phyloP scores from a whole-genome alignment of 2,329 filamentous ascomycete species.

The Arthrobotrys musiformis region DNA sequence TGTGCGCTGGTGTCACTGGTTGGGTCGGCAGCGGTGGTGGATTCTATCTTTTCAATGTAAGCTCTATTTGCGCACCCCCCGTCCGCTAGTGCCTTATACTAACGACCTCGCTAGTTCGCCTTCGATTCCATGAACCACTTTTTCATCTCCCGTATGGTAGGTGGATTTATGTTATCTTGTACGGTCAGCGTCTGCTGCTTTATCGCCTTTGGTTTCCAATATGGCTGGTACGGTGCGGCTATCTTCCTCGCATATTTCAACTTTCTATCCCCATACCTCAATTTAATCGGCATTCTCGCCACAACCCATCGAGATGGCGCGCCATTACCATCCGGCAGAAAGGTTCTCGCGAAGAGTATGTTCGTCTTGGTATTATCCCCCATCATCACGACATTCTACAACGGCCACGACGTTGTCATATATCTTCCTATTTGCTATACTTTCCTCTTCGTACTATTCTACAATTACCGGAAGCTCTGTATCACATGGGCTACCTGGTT shows the following conservation, averaged over 20 bases:
- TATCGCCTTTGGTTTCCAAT: conserved; percentile 65
- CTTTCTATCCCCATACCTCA: conserved; percentile 70
- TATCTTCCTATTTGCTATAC: conserved; percentile 69
- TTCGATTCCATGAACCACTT: conserved; percentile 65
- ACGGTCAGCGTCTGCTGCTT: conserved; percentile 66
- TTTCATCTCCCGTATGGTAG: conserved; percentile 65
- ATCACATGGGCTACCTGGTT: conserved; percentile 72
- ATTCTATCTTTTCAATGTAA: conserved; percentile 68
- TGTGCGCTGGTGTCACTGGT: conserved; percentile 72
- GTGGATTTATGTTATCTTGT: conserved; percentile 65
- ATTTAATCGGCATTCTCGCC: conserved; percentile 68
- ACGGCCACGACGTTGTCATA: conserved; percentile 68
- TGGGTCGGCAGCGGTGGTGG: conserved; percentile 73
- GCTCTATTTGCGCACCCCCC: conserved; percentile 17
- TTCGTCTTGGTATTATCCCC: conserved; percentile 70
- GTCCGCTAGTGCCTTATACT: conserved; percentile 62
- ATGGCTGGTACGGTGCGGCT: conserved; percentile 65
- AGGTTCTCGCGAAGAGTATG: conserved; percentile 68
- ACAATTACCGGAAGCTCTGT: conserved; percentile 68
- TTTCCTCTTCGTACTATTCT: conserved; percentile 67
- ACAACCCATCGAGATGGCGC: conserved; percentile 69
- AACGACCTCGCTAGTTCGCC: conserved; percentile 59
- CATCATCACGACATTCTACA: conserved; percentile 68
- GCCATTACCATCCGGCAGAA: conserved; percentile 70
- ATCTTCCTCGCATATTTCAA: conserved; percentile 72